Evolutionary conservation across 371 early-diverging fungal genomes (phyloP).

Genomic region (Apophysomyces trapeziformis): DNA sequence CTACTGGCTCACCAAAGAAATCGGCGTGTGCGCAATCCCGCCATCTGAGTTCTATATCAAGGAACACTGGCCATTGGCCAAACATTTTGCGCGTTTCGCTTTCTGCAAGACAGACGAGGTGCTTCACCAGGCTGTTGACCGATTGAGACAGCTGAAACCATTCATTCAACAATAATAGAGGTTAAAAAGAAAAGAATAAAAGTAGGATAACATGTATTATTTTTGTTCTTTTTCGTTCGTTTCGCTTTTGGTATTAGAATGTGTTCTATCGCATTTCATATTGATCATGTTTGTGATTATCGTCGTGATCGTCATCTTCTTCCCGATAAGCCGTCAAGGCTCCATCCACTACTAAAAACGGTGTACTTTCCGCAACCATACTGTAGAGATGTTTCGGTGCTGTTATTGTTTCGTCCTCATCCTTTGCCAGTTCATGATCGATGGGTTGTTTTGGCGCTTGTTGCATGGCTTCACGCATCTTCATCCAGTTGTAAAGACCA

Average conservation of each 20-base stretch:
- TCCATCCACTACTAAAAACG: slow-evolving; percentile 47
- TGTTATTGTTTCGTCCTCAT: neutral
- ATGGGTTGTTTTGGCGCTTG: slow-evolving; percentile 18
- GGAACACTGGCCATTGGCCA: slow-evolving; percentile 72
- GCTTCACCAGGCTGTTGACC: slow-evolving; percentile 75
- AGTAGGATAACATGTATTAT: neutral
- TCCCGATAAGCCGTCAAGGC: slow-evolving; percentile 34
- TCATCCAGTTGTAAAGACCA: slow-evolving; percentile 65
- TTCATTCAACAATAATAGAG: slow-evolving; percentile 46
- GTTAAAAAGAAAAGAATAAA: neutral
- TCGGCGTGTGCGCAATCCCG: slow-evolving; percentile 93
- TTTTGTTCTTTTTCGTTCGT: neutral
- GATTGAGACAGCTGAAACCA: slow-evolving; percentile 66
- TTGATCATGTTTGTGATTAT: slow-evolving; percentile 19
- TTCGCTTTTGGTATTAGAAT: neutral
- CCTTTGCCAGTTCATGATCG: slow-evolving; percentile 15
- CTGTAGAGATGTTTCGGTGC: slow-evolving; percentile 34
- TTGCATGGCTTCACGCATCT: slow-evolving; percentile 31
- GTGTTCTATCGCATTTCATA: slow-evolving; percentile 27
- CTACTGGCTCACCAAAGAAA: slow-evolving; percentile 87
- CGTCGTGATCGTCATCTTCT: slow-evolving; percentile 23
- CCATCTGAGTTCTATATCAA: slow-evolving; percentile 88
- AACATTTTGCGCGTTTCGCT: slow-evolving; percentile 86
- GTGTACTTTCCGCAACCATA: slow-evolving; percentile 55
- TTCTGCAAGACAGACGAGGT: slow-evolving; percentile 94